phyloP scores from a whole-genome alignment of 345 rosid genomes.

The Eucalyptus viminalis region DNA sequence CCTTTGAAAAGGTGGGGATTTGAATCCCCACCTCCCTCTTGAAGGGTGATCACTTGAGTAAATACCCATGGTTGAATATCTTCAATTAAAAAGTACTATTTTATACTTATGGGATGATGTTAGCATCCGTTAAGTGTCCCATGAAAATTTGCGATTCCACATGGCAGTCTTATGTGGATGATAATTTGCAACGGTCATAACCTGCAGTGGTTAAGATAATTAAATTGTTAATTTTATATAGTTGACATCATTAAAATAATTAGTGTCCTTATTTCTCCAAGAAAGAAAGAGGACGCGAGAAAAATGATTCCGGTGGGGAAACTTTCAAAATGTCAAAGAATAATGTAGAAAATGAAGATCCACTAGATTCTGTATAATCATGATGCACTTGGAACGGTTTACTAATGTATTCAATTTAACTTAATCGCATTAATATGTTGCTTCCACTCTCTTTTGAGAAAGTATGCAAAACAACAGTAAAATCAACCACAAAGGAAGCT shows the following conservation, averaged over 20 bases:
- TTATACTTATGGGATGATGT: not conserved
- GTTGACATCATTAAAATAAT: not conserved
- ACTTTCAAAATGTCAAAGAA: not conserved
- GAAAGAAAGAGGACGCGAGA: not conserved
- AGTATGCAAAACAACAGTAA: not conserved
- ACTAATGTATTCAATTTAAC: not conserved
- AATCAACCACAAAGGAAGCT: not conserved
- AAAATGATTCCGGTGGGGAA: not conserved
- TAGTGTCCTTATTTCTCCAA: not conserved
- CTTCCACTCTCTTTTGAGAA: not conserved
- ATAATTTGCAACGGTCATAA: not conserved
- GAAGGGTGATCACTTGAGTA: too few relatives aligned
- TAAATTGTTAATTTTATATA: not conserved
- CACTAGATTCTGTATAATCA: not conserved
- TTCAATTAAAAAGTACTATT: not conserved
- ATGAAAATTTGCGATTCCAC: not conserved
- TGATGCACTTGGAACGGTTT: not conserved
- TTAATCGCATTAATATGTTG: not conserved
- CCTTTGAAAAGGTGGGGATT: too few relatives aligned
- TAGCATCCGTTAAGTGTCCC: not conserved
- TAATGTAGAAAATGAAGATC: not conserved
- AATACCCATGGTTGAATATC: too few relatives aligned
- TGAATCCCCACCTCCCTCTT: accelerated
- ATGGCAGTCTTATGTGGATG: not conserved
- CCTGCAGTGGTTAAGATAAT: not conserved